phyloP scores from a whole-genome alignment of 2,329 filamentous ascomycete species.

The Sporothrix pallida region DNA sequence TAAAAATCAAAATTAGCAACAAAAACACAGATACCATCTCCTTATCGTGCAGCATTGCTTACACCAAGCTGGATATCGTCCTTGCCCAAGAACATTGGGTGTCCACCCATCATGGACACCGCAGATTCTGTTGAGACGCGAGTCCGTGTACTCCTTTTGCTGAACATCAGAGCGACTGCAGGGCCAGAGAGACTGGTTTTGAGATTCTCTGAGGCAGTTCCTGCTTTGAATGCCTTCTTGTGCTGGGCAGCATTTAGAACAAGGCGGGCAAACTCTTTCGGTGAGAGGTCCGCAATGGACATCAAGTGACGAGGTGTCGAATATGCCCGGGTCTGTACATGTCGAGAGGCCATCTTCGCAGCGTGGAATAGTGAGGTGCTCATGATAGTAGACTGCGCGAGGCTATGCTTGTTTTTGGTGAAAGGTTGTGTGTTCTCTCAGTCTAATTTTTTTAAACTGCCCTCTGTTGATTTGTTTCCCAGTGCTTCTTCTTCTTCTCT shows the following conservation, averaged over 20 bases:
- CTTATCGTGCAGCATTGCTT: slow-evolving; percentile 40
- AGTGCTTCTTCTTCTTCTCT: background rate
- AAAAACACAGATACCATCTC: background rate
- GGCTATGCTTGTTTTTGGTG: too few relatives aligned
- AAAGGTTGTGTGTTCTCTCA: too few relatives aligned
- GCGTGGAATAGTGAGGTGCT: slow-evolving; percentile 40
- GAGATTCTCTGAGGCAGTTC: slow-evolving; percentile 60
- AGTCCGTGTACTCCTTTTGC: slow-evolving; percentile 91
- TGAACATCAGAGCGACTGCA: slow-evolving; percentile 95
- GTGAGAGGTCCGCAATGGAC: slow-evolving; percentile 84
- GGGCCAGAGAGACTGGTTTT: slow-evolving; percentile 70
- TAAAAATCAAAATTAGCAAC: background rate
- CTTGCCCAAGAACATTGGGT: slow-evolving; percentile 95
- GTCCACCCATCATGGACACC: slow-evolving; percentile 83
- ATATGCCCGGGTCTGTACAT: slow-evolving; percentile 52
- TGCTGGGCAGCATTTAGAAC: slow-evolving; percentile 80
- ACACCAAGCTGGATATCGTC: slow-evolving; percentile 96
- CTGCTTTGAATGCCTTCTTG: slow-evolving; percentile 76
- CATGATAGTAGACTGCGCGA: slow-evolving; percentile 29
- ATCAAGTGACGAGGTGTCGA: slow-evolving; percentile 80
- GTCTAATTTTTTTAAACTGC: too few relatives aligned
- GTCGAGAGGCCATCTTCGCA: slow-evolving; percentile 40
- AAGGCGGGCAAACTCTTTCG: slow-evolving; percentile 78
- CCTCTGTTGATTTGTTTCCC: background rate
- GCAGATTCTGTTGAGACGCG: slow-evolving; percentile 93